Evolutionary conservation across 352 stramenopile species (phyloP).

Genomic region (Phytophthora rubi): DNA sequence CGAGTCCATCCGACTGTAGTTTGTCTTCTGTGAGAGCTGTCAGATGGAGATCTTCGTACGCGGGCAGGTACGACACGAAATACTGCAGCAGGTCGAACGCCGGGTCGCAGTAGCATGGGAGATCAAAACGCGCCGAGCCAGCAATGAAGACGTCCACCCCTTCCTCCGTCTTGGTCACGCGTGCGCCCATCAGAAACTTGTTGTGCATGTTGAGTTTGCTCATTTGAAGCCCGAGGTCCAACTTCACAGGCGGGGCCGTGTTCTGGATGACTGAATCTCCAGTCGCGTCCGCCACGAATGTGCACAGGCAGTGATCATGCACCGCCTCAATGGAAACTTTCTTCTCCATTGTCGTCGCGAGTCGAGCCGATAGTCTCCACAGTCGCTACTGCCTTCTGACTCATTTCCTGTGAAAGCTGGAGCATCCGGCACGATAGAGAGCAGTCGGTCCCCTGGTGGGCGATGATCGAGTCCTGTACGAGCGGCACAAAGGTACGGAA

Average conservation of each 20-base stretch:
- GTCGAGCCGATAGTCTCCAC: constrained; percentile 47
- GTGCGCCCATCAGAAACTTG: constrained; percentile 38
- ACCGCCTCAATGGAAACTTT: constrained; percentile 61
- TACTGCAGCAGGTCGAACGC: constrained; percentile 62
- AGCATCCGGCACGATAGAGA: constrained; percentile 48
- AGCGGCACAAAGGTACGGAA: constrained; percentile 64
- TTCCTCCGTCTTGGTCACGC: constrained; percentile 24
- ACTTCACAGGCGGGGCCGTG: constrained; percentile 24
- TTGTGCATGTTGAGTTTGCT: constrained; percentile 49
- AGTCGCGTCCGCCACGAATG: constrained; percentile 43
- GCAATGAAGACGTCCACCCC: constrained; percentile 49
- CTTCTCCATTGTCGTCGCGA: constrained; percentile 21
- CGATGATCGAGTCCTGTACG: constrained; percentile 53
- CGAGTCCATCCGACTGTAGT: constrained; percentile 4
- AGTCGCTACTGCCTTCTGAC: constrained; percentile 45
- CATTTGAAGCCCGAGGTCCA: constrained; percentile 37
- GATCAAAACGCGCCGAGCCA: constrained; percentile 46
- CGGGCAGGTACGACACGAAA: constrained; percentile 55
- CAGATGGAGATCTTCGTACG: constrained; percentile 72
- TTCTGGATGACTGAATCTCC: constrained; percentile 23
- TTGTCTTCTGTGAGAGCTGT: constrained; percentile 30
- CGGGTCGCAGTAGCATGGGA: constrained; percentile 33
- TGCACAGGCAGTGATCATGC: constrained; percentile 58
- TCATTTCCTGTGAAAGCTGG: constrained; percentile 32
- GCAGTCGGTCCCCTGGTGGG: constrained; percentile 35